Base-by-base conservation (phyloP, 352 stramenopile genomes). In the Pythium sp. region DNA sequence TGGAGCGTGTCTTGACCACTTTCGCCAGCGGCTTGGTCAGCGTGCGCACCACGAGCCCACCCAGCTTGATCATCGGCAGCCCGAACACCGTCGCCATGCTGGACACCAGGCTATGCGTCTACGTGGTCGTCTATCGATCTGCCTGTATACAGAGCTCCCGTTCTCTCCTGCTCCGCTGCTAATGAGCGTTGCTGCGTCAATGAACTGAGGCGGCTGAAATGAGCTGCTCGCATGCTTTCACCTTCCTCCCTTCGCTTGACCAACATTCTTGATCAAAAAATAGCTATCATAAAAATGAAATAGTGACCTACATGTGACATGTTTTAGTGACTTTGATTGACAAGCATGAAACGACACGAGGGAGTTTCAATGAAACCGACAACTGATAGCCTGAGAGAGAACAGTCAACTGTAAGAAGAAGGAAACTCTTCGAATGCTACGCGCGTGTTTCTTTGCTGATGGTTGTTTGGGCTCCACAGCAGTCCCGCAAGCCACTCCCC, bases 21-120 rank as follows among this genome's bases (percentile, higher is more conserved):
- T 98, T 97, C 22, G 90, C 91, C 56, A 95, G 82, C 5, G 92
- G 88, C 68, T 94, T 94, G 62, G 87, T 94, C 46, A 93, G 76
- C 68, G 87, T 92, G 64, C 87, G 85, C 34, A 90, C 77, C 77
- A 95, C 81, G 63, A 95, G 75, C 30, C 87, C 87, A 59, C 87
- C 87, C 24, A 95, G 67, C 73, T 95, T 95, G 71, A 95, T 88
- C 83, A 95, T 87, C 38, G 87, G 87, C 68, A 95, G 72, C 74
- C 72, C 72, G 49, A 78, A 70, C 63, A 81, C 68, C 69, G 77
- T 76, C 61, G 60, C 62, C 66, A 64, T 66, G 22, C 46, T 54
- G 18, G 5, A 0, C 43, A 11, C 54, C 2, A 59, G 14, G 2
- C 24, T 34, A 2, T 22, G 15, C 49, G 49, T 34, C 49, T 58